Base-by-base conservation (phyloP, 441 rosid species). In the Populus hybrid region DNA sequence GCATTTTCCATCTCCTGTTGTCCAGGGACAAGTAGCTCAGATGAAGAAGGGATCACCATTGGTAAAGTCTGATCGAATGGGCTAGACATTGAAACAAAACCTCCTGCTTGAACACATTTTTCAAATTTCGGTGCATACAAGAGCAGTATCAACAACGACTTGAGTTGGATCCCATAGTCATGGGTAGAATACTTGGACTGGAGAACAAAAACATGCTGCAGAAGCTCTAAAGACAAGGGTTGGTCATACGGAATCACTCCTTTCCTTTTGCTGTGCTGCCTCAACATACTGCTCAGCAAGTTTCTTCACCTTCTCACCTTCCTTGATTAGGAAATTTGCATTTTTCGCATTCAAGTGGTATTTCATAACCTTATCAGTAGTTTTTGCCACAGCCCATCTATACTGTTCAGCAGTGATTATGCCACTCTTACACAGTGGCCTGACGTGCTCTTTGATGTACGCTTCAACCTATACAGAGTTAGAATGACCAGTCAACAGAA, bases 271-370 rank as follows among this genome's bases (percentile, higher is more conserved):
- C 76, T 88, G 95, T 28, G 97, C 90, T 20, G 97, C 83, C 83
- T 97, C 97, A 7, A 90, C 87, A n/a, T 97, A 97, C 82, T 97
- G 97, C 86, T 94, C 97, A 1, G 99, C 97, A 14, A 94, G 98
- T 84, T 93, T 94, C 90, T 94, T 97, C 79, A 94, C 98, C 85
- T 93, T 94, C 84, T 93, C 99, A 29, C 97, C 99, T 88, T 94
- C 99, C 91, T 92, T 94, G 76, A 97, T 90, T 72, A 94, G 88
- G 83, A 97, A 94, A 79, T 82, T 92, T 9, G 99, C 99, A 76
- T 85, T 94, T 84, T 93, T 94, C 50, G 94, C 93, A 77, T 91
- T 90, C 75, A 76, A 69, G 83, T 97, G 99, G 86, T 89, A 91
- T 84, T 88, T 97, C 99, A 93, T 94, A 56, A 97, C 97, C 83